phyloP scores from a whole-genome alignment of 148 eudicot species.

The Chenopodium album region DNA sequence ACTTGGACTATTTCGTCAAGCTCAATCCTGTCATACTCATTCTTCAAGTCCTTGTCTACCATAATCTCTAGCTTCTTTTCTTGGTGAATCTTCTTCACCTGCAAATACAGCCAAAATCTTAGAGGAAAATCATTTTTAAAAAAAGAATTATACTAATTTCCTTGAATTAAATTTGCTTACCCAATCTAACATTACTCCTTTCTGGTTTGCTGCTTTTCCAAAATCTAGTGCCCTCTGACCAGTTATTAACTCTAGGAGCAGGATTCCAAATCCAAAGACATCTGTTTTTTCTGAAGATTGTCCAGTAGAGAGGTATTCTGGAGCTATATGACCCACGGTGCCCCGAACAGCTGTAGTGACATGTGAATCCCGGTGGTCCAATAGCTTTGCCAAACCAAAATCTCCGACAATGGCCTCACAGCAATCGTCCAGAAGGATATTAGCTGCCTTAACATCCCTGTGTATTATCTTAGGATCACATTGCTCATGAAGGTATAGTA shows the following conservation, averaged over 20 bases:
- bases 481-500: conserved; percentile 91
- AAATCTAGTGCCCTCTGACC: conserved; percentile 31
- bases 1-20: conserved; percentile 92
- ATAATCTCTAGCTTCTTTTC: conserved; percentile 75
- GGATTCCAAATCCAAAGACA: conserved; percentile 32
- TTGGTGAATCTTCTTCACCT: conserved; percentile 81
- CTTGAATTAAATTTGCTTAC: background rate
- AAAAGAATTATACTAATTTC: background rate
- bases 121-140: background rate
- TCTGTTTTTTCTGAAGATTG: conserved; percentile 33
- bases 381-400: conserved; percentile 22
- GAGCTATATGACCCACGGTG: conserved; percentile 21
- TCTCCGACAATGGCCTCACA: conserved; percentile 77
- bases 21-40: conserved; percentile 66
- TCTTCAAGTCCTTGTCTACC: conserved; percentile 81
- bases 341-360: conserved; percentile 34
- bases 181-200: conserved; percentile 31
- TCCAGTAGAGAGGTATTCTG: conserved; percentile 30
- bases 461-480: conserved; percentile 98
- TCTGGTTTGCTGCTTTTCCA: conserved; percentile 28
- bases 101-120: background rate
- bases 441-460: conserved; percentile 97
- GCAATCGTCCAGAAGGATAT: conserved; percentile 79
- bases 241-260: conserved; percentile 26
- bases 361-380: conserved; percentile 30